Conservation (phyloP, 139 green algal species). For the Zygnema cylindricum region DNA sequence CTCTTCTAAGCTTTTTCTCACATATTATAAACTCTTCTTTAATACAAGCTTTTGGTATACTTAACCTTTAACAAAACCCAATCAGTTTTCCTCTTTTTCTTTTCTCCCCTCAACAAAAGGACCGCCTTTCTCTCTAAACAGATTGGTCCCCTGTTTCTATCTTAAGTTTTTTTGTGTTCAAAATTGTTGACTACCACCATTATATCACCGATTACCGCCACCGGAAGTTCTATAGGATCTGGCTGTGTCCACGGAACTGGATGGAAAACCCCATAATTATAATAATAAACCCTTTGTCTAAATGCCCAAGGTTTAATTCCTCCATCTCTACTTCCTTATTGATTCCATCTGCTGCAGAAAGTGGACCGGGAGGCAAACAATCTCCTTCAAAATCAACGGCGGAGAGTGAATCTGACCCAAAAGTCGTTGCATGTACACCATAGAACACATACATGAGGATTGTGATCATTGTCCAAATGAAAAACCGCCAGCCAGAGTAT, state of each 20-base stretch:
- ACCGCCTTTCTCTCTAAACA: not conserved
- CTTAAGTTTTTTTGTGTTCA: not conserved
- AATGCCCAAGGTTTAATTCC: not conserved
- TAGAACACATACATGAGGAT: conserved; percentile 60
- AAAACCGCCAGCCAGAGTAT: conserved; percentile 68
- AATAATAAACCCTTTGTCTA: not conserved
- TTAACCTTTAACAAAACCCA: not conserved
- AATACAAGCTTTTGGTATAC: too few species aligned
- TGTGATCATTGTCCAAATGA: conserved; percentile 69
- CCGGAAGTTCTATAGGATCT: not conserved
- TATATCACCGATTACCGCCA: not conserved
- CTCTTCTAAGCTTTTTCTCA: too few species aligned
- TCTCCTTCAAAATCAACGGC: not conserved
- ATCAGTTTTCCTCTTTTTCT: not conserved
- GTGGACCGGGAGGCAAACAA: not conserved
- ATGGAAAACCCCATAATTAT: not conserved
- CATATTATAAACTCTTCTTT: too few species aligned
- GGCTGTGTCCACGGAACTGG: not conserved
- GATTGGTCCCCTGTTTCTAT: not conserved
- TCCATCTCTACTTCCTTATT: not conserved
- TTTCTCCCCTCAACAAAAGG: not conserved
- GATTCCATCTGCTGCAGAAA: not conserved
- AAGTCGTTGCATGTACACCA: conserved; percentile 41
- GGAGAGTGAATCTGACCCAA: too few species aligned
- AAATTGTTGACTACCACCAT: not conserved